These are phyloP conservation scores for Hyaloscypha finlandica DNA, from an alignment of 495 filamentous ascomycete species.

Conservation along the genomic window DNA sequence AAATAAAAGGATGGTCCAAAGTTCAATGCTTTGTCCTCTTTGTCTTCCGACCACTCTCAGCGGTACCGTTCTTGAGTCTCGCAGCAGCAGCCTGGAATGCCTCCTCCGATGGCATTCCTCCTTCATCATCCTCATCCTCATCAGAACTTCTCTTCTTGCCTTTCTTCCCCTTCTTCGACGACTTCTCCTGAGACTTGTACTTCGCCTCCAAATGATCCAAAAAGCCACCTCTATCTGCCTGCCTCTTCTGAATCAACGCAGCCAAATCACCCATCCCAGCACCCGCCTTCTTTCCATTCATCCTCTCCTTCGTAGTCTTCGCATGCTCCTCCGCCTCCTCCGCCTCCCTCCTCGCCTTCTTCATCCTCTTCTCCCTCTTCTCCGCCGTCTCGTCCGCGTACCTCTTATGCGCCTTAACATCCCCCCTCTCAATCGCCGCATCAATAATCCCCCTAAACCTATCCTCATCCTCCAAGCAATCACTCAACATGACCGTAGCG, in stretches of 20 bases:
- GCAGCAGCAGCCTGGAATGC: slow-evolving; percentile 58
- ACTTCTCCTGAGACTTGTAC: slow-evolving; percentile 55
- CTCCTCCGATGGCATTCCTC: slow-evolving; percentile 65
- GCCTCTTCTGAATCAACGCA: slow-evolving; percentile 59
- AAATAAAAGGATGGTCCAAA: slow-evolving; percentile 22
- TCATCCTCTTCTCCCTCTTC: slow-evolving; percentile 62
- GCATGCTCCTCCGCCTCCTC: slow-evolving; percentile 72
- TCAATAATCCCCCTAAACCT: slow-evolving; percentile 81
- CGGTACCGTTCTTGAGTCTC: slow-evolving; percentile 41
- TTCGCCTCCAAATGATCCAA: slow-evolving; percentile 72
- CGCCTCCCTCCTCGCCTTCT: slow-evolving; percentile 63
- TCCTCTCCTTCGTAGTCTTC: slow-evolving; percentile 61
- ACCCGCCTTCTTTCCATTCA: slow-evolving; percentile 46
- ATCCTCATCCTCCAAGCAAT: slow-evolving; percentile 83
- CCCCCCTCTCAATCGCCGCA: slow-evolving; percentile 68
- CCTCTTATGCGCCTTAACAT: slow-evolving; percentile 63
- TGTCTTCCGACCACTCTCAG: slow-evolving; percentile 30
- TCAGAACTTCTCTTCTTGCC: slow-evolving; percentile 49
- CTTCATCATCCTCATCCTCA: slow-evolving; percentile 41
- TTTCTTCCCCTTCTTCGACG: slow-evolving; percentile 44
- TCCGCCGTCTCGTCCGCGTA: slow-evolving; percentile 73
- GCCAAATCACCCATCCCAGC: slow-evolving; percentile 50
- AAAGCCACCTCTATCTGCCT: slow-evolving; percentile 49
- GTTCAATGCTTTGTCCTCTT: slow-evolving; percentile 36
- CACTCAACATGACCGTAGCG: slow-evolving; percentile 79